Base-by-base conservation (phyloP, 2,329 filamentous ascomycete species). In the Penicillium sp. region DNA sequence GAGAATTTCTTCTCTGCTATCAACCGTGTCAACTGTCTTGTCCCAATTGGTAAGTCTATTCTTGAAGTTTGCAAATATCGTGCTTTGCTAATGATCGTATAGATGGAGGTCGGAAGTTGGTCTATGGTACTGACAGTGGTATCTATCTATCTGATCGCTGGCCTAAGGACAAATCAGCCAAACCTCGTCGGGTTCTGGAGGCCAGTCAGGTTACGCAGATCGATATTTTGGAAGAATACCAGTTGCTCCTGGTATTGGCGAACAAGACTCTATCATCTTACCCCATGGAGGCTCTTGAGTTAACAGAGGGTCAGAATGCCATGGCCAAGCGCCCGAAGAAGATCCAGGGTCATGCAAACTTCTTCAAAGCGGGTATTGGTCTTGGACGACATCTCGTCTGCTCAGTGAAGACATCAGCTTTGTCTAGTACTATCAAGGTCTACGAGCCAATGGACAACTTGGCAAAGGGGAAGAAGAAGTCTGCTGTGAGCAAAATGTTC, bases 381-480 rank as follows among this genome's bases (percentile, higher is more conserved):
- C 83, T 97, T 56, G 92, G 94, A 31, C 85, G 94, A 59, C 94
- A 97, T 71, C 81, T 99, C 51, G 94, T 99, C 27, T 97, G 93
- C 76, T 95, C 91, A 65, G 94, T 97, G 68, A 97, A 96, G 79
- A 96, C 91, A 40, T 93, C 89, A 18, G 90, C 92, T 3, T 80
- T 97, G 29, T 96, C 91, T 50, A 96, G 91, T 14, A 97, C 93
- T 2, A 96, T 99, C 80, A 97, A 97, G 77, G 94, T 97, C n/a
- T 97, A 91, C 75, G 93, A 99, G 76, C 94, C 94, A 1, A 96
- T 96, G 77, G 94, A 97, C 71, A 89, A 91, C 59, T 89, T 96
- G 82, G 88, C 89, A 52, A 94, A 92, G 78, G 90, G 90, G 55
- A 95, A 94, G 80, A 97, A 95, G 79, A 95, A 96, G 72, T 94